Conservation (phyloP, 2,329 filamentous ascomycete genomes). For the Neonectria sp. region DNA sequence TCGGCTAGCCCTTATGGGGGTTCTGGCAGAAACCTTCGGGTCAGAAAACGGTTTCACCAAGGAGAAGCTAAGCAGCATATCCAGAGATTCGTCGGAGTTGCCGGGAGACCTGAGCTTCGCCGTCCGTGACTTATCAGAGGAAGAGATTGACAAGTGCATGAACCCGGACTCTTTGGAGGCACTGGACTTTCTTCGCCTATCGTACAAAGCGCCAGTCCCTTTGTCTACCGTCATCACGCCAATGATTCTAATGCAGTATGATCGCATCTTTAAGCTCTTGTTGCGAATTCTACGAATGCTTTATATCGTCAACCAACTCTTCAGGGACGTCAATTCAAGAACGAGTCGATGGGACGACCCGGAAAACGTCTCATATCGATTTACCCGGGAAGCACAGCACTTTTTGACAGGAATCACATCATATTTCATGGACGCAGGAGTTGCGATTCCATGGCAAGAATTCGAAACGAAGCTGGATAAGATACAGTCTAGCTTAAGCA, state of each 20-base stretch:
- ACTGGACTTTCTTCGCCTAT: constrained; percentile 91
- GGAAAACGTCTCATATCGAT: constrained; percentile 65
- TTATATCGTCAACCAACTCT: constrained; percentile 79
- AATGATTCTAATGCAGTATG: constrained; percentile 82
- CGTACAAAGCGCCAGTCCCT: constrained; percentile 83
- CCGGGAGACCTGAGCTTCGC: constrained; percentile 85
- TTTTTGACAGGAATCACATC: constrained; percentile 81
- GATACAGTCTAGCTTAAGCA: constrained; percentile 71
- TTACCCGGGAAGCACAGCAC: constrained; percentile 84
- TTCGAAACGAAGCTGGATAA: constrained; percentile 78
- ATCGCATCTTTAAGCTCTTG: constrained; percentile 85
- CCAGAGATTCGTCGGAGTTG: constrained; percentile 58
- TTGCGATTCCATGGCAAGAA: constrained; percentile 79
- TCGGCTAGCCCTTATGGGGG: constrained; percentile 88
- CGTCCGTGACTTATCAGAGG: constrained; percentile 83
- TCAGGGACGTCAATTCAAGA: constrained; percentile 67
- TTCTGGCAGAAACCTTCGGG: constrained; percentile 82
- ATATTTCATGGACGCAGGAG: constrained; percentile 86
- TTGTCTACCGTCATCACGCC: constrained; percentile 82
- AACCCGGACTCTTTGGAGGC: constrained; percentile 87
- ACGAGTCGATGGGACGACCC: constrained; percentile 53
- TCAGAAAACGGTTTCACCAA: constrained; percentile 41
- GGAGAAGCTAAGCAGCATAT: constrained; percentile 47
- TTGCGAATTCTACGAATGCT: constrained; percentile 85
- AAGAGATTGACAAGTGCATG: constrained; percentile 87